Evolutionary conservation across 345 rosid genomes (phyloP).

Genomic region (Eucalyptus polybractea): DNA sequence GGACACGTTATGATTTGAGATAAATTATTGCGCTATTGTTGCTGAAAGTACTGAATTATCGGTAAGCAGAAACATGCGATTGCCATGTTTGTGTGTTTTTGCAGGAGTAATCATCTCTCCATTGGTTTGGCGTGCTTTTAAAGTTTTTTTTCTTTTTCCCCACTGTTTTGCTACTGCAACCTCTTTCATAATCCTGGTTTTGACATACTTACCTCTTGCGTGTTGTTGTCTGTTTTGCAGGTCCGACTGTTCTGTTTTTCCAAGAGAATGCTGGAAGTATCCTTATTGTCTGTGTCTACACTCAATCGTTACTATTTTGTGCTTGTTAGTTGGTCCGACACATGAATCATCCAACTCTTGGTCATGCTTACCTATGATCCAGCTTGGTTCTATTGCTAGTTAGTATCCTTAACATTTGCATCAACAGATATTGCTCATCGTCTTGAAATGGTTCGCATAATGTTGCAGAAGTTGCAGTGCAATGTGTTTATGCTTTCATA

Average conservation of each 20-base stretch:
- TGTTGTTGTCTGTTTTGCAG: constrained; percentile 32
- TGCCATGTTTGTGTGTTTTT: background rate
- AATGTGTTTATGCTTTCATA: constrained; percentile 99
- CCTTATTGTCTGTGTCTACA: constrained; percentile 16
- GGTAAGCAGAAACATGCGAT: background rate
- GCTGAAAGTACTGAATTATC: background rate
- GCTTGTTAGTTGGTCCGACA: background rate
- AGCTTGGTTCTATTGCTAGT: background rate
- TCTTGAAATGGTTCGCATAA: constrained; percentile 82
- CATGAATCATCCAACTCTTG: background rate
- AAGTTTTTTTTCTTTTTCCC: background rate
- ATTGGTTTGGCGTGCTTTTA: background rate
- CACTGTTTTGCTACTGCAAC: background rate
- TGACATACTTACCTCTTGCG: background rate
- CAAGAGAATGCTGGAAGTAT: constrained; percentile 99
- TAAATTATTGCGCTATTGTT: background rate
- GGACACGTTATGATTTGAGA: background rate
- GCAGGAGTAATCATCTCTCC: background rate
- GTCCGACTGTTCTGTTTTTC: constrained; percentile 93
- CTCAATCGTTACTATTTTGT: background rate
- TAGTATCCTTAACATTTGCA: constrained; percentile 35
- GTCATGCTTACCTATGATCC: background rate
- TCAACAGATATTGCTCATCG: constrained; percentile 91
- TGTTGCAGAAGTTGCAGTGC: constrained; percentile 84
- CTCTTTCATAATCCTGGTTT: background rate